Evolutionary conservation across 2,329 filamentous ascomycete species (phyloP).

Genomic region (Eutypella sp.): DNA sequence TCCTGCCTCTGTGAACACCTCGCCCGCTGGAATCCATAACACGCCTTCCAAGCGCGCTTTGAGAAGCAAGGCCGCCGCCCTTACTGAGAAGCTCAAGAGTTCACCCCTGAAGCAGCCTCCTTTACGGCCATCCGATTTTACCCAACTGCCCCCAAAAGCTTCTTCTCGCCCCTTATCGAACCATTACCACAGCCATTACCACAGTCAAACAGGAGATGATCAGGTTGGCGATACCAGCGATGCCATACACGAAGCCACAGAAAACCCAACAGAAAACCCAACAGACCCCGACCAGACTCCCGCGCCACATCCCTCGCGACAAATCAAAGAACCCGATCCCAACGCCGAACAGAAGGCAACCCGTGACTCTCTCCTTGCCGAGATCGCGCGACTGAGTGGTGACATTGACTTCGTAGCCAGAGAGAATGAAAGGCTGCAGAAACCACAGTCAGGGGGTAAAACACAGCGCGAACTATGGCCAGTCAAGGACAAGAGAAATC

Average conservation of each 20-base stretch:
- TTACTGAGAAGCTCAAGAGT: conserved; percentile 35
- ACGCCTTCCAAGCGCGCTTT: conserved; percentile 49
- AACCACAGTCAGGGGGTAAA: conserved; percentile 31
- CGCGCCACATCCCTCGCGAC: conserved; percentile 38
- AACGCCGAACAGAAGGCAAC: conserved; percentile 45
- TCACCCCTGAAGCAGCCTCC: conserved; percentile 47
- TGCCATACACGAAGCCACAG: conserved; percentile 2
- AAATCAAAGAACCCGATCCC: conserved; percentile 36
- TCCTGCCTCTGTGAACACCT: conserved; percentile 45
- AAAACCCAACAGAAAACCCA: background rate
- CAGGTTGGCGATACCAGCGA: too few species aligned
- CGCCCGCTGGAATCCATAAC: conserved; percentile 55
- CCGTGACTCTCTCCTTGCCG: conserved; percentile 47
- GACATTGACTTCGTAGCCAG: conserved; percentile 53
- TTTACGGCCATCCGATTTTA: conserved; percentile 20
- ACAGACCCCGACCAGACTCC: too few species aligned
- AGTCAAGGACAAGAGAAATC: conserved; percentile 29
- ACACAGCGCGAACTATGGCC: conserved; percentile 17
- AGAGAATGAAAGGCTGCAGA: conserved; percentile 54
- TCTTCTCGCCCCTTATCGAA: background rate
- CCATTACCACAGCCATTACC: conserved; percentile 7
- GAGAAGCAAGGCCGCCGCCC: conserved; percentile 35
- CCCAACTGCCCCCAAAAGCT: conserved; percentile 2
- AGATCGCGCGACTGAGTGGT: conserved; percentile 51
- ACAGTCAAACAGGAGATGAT: too few species aligned